Evolutionary conservation across 192 early-diverging fungal genomes (phyloP), one percentile per base, ranked within the genome.

Genomic region (Backusella psychrophila): DNA sequence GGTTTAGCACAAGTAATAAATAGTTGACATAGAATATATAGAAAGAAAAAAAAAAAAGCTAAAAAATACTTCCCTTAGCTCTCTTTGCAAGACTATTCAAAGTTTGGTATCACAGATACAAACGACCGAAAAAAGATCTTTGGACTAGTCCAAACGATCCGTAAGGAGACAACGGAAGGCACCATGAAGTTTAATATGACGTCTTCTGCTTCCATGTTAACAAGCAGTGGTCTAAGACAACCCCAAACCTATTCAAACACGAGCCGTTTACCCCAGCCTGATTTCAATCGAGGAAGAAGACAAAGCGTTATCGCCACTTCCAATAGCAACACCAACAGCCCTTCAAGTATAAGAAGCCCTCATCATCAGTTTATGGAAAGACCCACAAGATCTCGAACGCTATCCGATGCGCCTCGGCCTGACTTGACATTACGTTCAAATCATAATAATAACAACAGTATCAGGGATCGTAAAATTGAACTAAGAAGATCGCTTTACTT

Each of bases 51-150:
- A 44, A 23, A 41, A 21, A 17, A 46, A 38, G 9, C 33, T 41
- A 44, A 26, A 19, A n/a, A 33, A 33, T 33, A 33, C 3, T 3
- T 36, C 69, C 14, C 23, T 73, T 29, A 92, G 86, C 86, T 96
- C 68, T 92, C 90, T 17, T 92, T 96, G 88, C 93, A 94, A 73
- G 92, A 90, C 77, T 90, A 88, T 80, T 83, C 85, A 41, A 78
- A 75, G 35, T 78, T 90, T 49, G 89, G 89, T 38, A 85, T 90
- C 59, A 90, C 83, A 6, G 84, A 84, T 12, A 85, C 84, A 77
- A 87, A 84, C 36, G 89, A 90, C 74, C 83, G 92, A 70, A 84
- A 81, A 75, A 82, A 81, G 23, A 79, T 89, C 34, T 88, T 90
- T 71, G 80, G 74, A 14, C 66, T 83, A 19, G 75, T 80, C 19